These are phyloP conservation scores for Stellera chamaejasme DNA, from an alignment of 345 rosid species.

Conservation along the genomic window DNA sequence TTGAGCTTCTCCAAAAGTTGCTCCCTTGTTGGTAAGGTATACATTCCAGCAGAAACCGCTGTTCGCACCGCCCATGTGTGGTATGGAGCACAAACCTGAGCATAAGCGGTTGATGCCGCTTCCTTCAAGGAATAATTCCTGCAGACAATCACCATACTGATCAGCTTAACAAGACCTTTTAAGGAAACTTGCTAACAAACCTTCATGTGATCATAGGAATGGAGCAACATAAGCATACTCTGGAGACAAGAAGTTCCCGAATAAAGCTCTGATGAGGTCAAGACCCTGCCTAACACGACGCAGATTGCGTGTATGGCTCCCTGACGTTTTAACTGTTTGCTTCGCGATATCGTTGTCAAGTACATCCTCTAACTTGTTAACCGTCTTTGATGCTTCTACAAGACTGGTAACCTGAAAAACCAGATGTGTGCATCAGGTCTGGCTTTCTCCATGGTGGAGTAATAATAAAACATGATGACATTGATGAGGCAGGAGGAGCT, in stretches of 20 bases:
- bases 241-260: constrained; percentile 54
- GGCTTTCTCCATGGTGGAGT: background rate
- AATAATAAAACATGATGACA: background rate
- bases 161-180: no score
- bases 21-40: constrained; percentile 73
- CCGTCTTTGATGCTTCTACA: constrained; percentile 55
- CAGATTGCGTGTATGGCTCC: constrained; percentile 75
- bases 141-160: background rate
- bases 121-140: constrained; percentile 66
- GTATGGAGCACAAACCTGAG: constrained; percentile 82
- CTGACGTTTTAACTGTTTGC: constrained; percentile 58
- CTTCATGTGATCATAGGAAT: no score
- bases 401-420: constrained; percentile 49
- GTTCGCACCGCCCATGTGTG: constrained; percentile 84
- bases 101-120: constrained; percentile 79
- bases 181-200: no score
- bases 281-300: constrained; percentile 91
- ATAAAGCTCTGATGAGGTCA: constrained; percentile 77
- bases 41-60: constrained; percentile 95
- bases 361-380: constrained; percentile 39
- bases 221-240: constrained; percentile 22
- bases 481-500: background rate
- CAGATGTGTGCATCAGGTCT: background rate
- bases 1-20: constrained; percentile 65
- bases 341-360: constrained; percentile 63